Conservation (phyloP, 805 yeast genomes). For the Ogataea populi-albae region DNA sequence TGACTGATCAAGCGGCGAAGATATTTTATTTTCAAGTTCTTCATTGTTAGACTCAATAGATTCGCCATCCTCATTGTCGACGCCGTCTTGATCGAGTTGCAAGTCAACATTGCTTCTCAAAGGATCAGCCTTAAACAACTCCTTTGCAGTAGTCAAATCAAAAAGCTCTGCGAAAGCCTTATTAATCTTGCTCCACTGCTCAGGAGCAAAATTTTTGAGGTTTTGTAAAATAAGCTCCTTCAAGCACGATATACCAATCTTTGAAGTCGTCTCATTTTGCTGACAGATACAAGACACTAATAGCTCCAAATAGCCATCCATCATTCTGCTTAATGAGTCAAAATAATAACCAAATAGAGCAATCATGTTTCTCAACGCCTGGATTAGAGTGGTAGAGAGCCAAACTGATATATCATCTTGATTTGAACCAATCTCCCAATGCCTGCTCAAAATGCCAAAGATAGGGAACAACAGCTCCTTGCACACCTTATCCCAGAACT, state of each 20-base stretch:
- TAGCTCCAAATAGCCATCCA: constrained; percentile 75
- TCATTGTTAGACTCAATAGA: background rate
- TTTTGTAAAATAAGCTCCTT: constrained; percentile 78
- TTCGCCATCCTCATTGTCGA: constrained; percentile 8
- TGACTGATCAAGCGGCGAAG: constrained; percentile 40
- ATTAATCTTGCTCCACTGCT: constrained; percentile 75
- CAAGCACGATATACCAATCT: constrained; percentile 89
- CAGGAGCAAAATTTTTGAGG: constrained; percentile 53
- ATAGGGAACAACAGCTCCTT: constrained; percentile 83
- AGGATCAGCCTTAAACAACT: constrained; percentile 67
- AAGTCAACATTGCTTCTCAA: constrained; percentile 24
- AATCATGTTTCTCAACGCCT: constrained; percentile 87
- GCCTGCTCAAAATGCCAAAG: constrained; percentile 71
- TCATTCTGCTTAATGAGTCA: constrained; percentile 65
- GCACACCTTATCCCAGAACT: constrained; percentile 83
- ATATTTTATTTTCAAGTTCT: constrained; percentile 18
- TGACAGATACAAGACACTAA: constrained; percentile 89
- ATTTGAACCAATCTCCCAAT: constrained; percentile 68
- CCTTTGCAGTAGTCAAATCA: constrained; percentile 80
- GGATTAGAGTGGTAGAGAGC: constrained; percentile 94
- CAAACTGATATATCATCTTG: constrained; percentile 91
- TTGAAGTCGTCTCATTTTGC: constrained; percentile 93
- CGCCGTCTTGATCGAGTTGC: constrained; percentile 28
- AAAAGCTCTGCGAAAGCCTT: constrained; percentile 67
- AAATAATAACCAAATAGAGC: constrained; percentile 81